phyloP scores from a whole-genome alignment of 2,329 filamentous ascomycete species.

The Xylariales sp. region DNA sequence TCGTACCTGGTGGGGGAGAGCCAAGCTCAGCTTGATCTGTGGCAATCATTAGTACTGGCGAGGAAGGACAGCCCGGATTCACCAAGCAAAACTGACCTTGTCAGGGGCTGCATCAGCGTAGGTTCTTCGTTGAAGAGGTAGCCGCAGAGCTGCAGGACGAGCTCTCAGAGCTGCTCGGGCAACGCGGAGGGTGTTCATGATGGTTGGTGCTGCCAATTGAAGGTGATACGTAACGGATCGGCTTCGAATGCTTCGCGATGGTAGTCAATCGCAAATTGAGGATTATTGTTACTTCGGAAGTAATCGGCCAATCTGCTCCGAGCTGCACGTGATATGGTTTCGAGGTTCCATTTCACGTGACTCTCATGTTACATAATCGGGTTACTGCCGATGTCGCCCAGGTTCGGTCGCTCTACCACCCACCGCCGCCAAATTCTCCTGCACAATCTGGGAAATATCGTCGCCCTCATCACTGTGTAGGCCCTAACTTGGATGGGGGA shows the following conservation, averaged over 20 bases:
- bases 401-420: too few relatives aligned
- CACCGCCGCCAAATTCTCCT: too few relatives aligned
- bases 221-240: slow-evolving; percentile 39
- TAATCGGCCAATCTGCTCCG: slow-evolving; percentile 8
- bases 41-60: slow-evolving; percentile 25
- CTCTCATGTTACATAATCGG: too few relatives aligned
- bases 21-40: slow-evolving; percentile 93
- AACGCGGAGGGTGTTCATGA: slow-evolving; percentile 93
- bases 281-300: slow-evolving; percentile 6
- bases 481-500: too few relatives aligned
- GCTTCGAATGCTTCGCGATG: slow-evolving; percentile 29
- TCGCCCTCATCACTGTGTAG: too few relatives aligned
- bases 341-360: too few relatives aligned
- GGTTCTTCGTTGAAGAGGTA: slow-evolving; percentile 76
- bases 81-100: slow-evolving; percentile 53
- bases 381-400: too few relatives aligned
- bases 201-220: slow-evolving; percentile 48
- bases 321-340: background rate
- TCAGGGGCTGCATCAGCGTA: slow-evolving; percentile 86
- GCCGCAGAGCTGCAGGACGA: slow-evolving; percentile 70
- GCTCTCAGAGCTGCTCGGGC: slow-evolving; percentile 85
- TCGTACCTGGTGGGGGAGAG: slow-evolving; percentile 96
- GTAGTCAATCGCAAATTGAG: slow-evolving; percentile 44
- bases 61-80: slow-evolving; percentile 10
- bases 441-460: too few relatives aligned